Base-by-base conservation (phyloP, 73 alveolate species). In the Paramecium caudatum region DNA sequence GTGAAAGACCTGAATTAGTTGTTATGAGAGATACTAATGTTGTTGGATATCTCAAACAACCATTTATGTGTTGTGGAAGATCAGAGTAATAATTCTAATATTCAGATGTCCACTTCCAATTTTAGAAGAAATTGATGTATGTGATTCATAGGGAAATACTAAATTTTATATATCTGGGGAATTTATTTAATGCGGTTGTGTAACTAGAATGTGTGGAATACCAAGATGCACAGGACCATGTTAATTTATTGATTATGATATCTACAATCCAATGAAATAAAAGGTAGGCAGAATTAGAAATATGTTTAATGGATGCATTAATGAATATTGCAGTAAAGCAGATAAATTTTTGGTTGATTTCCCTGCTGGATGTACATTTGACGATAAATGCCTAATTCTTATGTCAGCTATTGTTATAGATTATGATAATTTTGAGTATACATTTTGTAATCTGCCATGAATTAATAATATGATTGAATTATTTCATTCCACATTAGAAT, bases 51-150 rank as follows among this genome's bases (percentile, higher is more conserved):
- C 19, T 74, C 8, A 23, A 43, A 10, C 10, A 74, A 37, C 88
- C 88, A 1, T 74, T 41, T 12, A 74, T 74, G 88, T 74, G 88
- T 74, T 74, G 88, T 43, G 88, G 88, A 19, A 39, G 88, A 74
- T 74, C 88, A 74, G 88, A 74, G 83, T 65, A 65, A 33, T 13
- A n/a, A 10, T 25, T 65, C 1, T 25, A 0, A 65, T 13, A 0
- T 65, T 4, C 16, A 65, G 83, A 74, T 74, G 88, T 45, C 68
- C 88, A 41, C 17, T 74, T 8, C 88, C 88, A 37, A 74, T 74
- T 15, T 30, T 74, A 0, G 88, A 74, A 41, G 88, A 74, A 43
- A 37, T 74, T 74, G 68, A 74, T 74, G 43, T 74, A 3, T 39
- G 43, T 37, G 88, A 74, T 74, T 37, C 62, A 1, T 45, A 33